Base-by-base conservation (phyloP, 2,329 filamentous ascomycete genomes). In the Alternaria triticina region DNA sequence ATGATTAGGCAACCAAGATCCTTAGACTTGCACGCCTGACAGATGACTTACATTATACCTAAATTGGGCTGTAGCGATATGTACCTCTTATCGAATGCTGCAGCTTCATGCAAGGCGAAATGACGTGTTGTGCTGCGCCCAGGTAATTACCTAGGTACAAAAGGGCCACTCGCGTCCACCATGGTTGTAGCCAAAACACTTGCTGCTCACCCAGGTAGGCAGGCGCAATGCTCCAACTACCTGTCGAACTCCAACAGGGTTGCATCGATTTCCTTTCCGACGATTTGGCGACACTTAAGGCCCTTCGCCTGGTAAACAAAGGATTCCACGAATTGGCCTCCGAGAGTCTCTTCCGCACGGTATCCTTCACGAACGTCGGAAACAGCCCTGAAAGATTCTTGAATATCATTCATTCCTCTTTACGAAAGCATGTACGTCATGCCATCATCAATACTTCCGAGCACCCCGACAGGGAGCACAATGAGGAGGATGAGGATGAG, bases 101-200 rank as follows among this genome's bases (percentile, higher is more conserved):
- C 36, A 40, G 36, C 36, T 40, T 40, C 36, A 40, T 40, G 36
- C 36, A 40, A 40, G 36, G 36, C 36, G 36, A 40, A 40, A 40
- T 40, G 36, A 40, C 36, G 36, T 40, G n/a, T 40, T 40, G n/a
- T 11, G n/a, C 36, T 17, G 36, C 36, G n/a, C n/a, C 36, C 6
- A 40, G 36, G n/a, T 40, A 40, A 40, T 40, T 40, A 40, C 33
- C 33, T 36, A 36, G 33, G 33, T 36, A 36, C 36, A 40, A 40
- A 40, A 40, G 76, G 4, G 36, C 36, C 36, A 40, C 36, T 40
- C n/a, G 36, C n/a, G 36, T 40, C 36, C 36, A 17, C 15, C 36
- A 40, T 17, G 36, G 36, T 40, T 6, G 17, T 40, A 40, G 36
- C 8, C 36, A 40, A 40, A 40, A 17, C 36, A 40, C 36, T 40